Conservation (phyloP, 169 alveolate species). For the Eimeria maxima region DNA sequence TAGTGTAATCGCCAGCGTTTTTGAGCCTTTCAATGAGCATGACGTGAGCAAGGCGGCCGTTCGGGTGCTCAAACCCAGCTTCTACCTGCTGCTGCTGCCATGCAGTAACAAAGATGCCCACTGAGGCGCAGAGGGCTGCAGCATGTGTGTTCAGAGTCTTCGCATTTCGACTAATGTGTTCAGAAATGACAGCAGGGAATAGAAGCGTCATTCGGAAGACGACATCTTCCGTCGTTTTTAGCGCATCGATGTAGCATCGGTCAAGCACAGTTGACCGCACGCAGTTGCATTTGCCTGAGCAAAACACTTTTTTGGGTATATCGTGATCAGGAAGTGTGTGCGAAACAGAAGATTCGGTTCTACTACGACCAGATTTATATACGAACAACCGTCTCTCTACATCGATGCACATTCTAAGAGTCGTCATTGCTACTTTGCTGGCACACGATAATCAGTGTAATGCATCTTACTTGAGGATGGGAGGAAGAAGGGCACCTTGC, state of each 20-base stretch:
- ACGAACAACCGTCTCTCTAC: background rate
- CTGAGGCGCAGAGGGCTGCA: conserved; percentile 81
- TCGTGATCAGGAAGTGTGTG: background rate
- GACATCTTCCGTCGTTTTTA: conserved; percentile 75
- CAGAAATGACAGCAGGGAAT: conserved; percentile 62
- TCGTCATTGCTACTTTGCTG: background rate
- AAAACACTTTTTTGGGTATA: background rate
- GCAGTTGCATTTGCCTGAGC: conserved; percentile 66
- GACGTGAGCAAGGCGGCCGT: conserved; percentile 66
- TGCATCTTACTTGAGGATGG: background rate
- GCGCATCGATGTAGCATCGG: conserved; percentile 76
- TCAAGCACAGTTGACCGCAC: conserved; percentile 54
- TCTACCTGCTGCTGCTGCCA: conserved; percentile 84
- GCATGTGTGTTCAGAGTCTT: conserved; percentile 54
- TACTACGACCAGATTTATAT: background rate
- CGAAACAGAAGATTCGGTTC: background rate
- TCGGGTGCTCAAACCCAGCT: conserved; percentile 76
- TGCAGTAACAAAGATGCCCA: conserved; percentile 72
- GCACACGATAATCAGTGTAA: background rate
- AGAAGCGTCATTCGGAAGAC: conserved; percentile 77
- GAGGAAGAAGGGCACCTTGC: conserved; percentile 52
- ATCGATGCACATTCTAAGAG: background rate
- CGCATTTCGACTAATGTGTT: background rate
- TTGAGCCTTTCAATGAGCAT: conserved; percentile 51
- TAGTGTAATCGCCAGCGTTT: conserved; percentile 10